phyloP scores from a whole-genome alignment of 305 asterid genomes.

The Fraxinus latifolia region DNA sequence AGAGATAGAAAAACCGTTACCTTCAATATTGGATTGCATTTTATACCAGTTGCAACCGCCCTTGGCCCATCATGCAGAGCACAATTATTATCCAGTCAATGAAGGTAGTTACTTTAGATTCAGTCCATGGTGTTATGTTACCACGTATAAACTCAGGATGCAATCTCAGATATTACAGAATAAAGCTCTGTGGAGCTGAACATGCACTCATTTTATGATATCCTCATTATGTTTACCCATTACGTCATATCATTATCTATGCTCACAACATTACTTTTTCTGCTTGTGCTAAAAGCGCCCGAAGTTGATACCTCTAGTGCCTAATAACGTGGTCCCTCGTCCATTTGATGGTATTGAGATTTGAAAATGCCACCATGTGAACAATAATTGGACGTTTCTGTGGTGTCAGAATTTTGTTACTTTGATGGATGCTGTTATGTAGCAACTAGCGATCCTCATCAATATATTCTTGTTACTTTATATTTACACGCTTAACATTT shows the following conservation, averaged over 20 bases:
- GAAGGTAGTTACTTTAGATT: conserved; percentile 9
- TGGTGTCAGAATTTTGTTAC: conserved; percentile 9
- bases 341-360: conserved; percentile 22
- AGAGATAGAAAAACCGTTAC: neutral
- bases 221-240: conserved; percentile 8
- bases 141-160: neutral
- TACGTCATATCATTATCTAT: conserved; percentile 3
- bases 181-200: neutral
- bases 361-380: conserved; percentile 24
- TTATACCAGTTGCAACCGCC: conserved; percentile 1
- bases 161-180: conserved; percentile 12
- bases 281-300: conserved; percentile 10
- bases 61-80: neutral
- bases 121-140: conserved; percentile 17
- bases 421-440: conserved; percentile 21
- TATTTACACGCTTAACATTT: neutral
- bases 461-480: conserved; percentile 17
- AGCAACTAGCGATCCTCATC: neutral
- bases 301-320: conserved; percentile 12
- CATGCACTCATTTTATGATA: neutral
- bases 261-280: conserved; percentile 5
- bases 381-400: neutral
- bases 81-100: conserved; percentile 8
- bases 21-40: neutral
- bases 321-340: conserved; percentile 27